Base-by-base conservation (phyloP, 1,139 yeast genomes). In the Suhomyces terraborum region DNA sequence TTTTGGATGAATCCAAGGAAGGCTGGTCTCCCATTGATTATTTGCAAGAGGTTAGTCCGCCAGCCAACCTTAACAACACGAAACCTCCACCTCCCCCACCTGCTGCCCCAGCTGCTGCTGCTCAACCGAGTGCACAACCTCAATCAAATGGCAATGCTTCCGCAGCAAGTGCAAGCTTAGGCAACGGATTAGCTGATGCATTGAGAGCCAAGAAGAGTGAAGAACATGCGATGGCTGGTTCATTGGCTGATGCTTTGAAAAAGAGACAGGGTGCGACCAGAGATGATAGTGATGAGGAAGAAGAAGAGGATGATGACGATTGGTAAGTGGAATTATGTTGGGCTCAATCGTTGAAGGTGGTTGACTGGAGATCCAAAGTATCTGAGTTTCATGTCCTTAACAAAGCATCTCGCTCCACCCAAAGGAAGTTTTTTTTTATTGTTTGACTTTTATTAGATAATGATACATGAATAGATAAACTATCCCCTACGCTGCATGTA, bases 21-120 rank as follows among this genome's bases (percentile, higher is more conserved):
- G 99, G 98, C 3, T 94, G 98, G 98, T 93, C 95, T 8, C 99
- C 99, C 9, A 84, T 94, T 23, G 87, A 94, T 16, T 94, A 91
- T 59, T 80, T 93, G 55, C 82, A 80, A 41, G 86, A 84, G 54
- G 78, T 78, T 60, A 75, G 62, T 10, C 74, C 77, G 17, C 80
- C 77, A 13, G 62, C 66, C 3, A 51, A 56, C 9, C 48, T 54
- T 23, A 61, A 59, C 1, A 50, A 47, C 4, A 38, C 48, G 7
- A 46, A 51, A 9, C 52, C 62, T 4, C 53, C 66, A 1, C 61
- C 73, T 2, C 63, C 73, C 1, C 67, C 79, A 8, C 65, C 74
- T 12, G 54, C 67, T 2, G 46, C 59, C 1, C 46, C 51, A 17
- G 37, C 57, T 10, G 32, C 50, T 18, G 36, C 56, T 10, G 34